Percentiles rank a stretch among this genome's conserved stretches.
Evolutionary conservation across 345 rosid species (phyloP).

Genomic region (Syzygium aromaticum): DNA sequence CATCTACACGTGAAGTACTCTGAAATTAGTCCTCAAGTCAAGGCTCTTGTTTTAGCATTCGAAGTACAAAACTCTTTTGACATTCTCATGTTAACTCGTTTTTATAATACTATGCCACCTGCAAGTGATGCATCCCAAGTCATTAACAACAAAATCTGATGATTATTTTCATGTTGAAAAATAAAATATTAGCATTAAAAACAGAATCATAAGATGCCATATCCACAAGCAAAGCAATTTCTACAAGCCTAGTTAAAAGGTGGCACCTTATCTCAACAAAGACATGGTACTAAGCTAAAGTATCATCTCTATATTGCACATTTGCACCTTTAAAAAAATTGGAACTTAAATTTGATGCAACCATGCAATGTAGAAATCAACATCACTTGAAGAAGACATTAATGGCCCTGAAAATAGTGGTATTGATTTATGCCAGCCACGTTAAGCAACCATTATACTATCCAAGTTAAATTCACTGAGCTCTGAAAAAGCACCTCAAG

Average conservation of each 20-base stretch:
- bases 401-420: not conserved
- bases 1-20: conserved; percentile 25
- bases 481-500: not conserved
- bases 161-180: not conserved
- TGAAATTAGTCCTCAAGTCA: not conserved
- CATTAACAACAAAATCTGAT: not conserved
- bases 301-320: not conserved
- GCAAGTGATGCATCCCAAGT: not conserved
- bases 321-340: not conserved
- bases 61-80: not conserved
- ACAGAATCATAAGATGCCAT: not conserved
- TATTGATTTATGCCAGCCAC: not conserved
- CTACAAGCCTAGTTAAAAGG: not conserved
- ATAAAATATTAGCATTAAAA: not conserved
- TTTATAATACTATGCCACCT: not conserved
- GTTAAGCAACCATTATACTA: not conserved
- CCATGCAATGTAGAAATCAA: not conserved
- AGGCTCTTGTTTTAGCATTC: not conserved
- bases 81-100: not conserved
- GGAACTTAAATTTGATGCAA: not conserved
- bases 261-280: not conserved
- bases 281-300: not conserved
- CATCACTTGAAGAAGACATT: not conserved
- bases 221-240: not conserved
- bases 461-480: not conserved